These are phyloP conservation scores for Aspergillus udagawae DNA, from an alignment of 2,329 filamentous ascomycete genomes.

Conservation along the genomic window DNA sequence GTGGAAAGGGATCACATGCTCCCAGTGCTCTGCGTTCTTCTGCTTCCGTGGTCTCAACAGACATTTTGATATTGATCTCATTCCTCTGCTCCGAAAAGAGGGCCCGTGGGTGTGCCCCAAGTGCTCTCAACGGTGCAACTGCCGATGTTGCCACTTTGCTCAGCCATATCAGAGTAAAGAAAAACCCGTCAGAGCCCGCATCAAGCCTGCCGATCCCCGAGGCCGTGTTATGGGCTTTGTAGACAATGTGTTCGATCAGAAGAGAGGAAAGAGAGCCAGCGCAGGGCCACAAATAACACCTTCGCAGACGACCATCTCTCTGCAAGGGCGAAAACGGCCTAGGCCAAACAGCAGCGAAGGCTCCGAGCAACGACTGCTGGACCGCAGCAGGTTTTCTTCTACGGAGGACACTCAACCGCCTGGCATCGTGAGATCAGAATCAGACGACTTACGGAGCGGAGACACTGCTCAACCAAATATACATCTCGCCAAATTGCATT, in stretches of 20 bases:
- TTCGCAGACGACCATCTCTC: not conserved
- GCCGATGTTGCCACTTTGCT: conserved; percentile 33
- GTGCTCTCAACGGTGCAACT: conserved; percentile 32
- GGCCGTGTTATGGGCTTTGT: conserved; percentile 33
- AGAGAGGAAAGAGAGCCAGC: conserved; percentile 21
- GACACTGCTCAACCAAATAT: not conserved
- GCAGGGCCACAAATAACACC: conserved; percentile 3
- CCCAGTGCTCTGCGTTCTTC: conserved; percentile 33
- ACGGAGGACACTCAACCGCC: not conserved
- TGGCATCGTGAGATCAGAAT: not conserved
- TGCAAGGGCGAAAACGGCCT: conserved; percentile 9
- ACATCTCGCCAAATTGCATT: not conserved
- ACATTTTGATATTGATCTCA: conserved; percentile 32
- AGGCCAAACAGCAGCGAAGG: not conserved
- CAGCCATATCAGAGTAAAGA: conserved; percentile 31
- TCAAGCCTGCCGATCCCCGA: conserved; percentile 30
- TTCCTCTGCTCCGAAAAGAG: conserved; percentile 26
- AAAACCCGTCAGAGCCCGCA: conserved; percentile 29
- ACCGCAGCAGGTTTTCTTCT: not conserved
- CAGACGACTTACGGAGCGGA: not conserved
- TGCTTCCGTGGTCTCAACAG: conserved; percentile 34
- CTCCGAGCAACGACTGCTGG: not conserved
- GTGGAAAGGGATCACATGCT: conserved; percentile 33
- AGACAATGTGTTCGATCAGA: conserved; percentile 37
- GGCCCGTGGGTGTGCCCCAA: conserved; percentile 32